Base-by-base conservation (phyloP, 495 filamentous ascomycete genomes). In the Aspergillus mulundensis region DNA sequence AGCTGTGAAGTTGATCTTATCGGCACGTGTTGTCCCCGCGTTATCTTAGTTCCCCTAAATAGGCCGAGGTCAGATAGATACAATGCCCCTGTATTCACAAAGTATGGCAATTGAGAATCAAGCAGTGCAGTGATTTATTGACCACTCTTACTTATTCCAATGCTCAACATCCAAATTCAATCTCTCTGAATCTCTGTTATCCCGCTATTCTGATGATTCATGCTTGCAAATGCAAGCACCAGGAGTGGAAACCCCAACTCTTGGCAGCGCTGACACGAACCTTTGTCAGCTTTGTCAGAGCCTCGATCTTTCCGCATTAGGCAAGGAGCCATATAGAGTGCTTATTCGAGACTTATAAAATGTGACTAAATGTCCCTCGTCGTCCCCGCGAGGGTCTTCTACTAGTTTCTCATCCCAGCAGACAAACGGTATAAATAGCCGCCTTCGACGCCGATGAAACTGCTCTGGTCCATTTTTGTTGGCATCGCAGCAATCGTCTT, bases 401-500 rank as follows among this genome's bases (percentile, higher is more conserved):
- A 59, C 61, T 58, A 52, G 39, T 40, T 70, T 69, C 69, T 48
- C 39, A 43, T 15, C 45, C 11, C n/a, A 40, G 30, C 12, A 2
- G 12, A n/a, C 12, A 36, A 7, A 20, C 11, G n/a, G 53, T 74
- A 73, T 76, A 77, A 74, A 71, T 66, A 61, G 53, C 58, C 50
- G 16, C 47, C 30, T 44, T 53, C 56, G 43, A 18, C 57, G 47
- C 59, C 64, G 60, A 80, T 80, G 77, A 77, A 66, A 64, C 59
- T 74, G 11, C 59, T 76, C 49, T 58, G 76, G 51, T 64, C 70
- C 58, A 57, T 76, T 68, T 54, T 71, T 59, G 72, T 77, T 68
- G 74, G 69, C 64, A 71, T 76, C 64, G 65, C 61, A 60, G 75
- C 75, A 66, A 67, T 72, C 45, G 20, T 69, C 49, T 48, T 72